Evolutionary conservation across 2,329 filamentous ascomycete genomes (phyloP).

Genomic region (Alternaria sp.): DNA sequence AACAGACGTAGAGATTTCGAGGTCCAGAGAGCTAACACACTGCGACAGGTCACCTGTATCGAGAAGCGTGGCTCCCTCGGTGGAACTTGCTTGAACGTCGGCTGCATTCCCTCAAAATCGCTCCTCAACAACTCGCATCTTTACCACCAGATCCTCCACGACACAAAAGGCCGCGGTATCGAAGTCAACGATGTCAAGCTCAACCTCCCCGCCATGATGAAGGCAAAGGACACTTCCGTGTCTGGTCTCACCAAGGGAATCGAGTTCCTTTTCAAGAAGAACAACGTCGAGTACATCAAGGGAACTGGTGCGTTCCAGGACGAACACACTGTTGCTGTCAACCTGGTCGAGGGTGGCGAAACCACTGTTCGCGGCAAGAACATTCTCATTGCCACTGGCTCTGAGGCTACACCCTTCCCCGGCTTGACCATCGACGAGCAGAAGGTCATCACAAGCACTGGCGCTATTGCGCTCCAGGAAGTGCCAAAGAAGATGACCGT

Average conservation of each 20-base stretch:
- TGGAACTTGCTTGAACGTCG: slow-evolving; percentile 97
- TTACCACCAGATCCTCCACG: slow-evolving; percentile 96
- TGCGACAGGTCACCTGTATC: slow-evolving; percentile 86
- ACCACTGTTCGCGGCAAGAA: slow-evolving; percentile 90
- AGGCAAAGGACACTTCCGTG: slow-evolving; percentile 95
- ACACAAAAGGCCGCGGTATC: slow-evolving; percentile 96
- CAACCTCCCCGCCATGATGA: slow-evolving; percentile 96
- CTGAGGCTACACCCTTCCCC: slow-evolving; percentile 94
- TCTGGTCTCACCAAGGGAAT: slow-evolving; percentile 91
- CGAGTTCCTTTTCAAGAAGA: slow-evolving; percentile 99
- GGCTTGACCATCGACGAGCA: slow-evolving; percentile 96
- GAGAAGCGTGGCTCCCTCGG: slow-evolving; percentile 96
- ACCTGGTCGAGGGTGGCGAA: slow-evolving; percentile 90
- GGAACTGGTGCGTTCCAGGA: slow-evolving; percentile 86
- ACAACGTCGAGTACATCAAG: slow-evolving; percentile 97
- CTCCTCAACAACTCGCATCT: slow-evolving; percentile 99
- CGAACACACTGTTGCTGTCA: slow-evolving; percentile 91
- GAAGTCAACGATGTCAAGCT: slow-evolving; percentile 97
- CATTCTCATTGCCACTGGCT: slow-evolving; percentile 96
- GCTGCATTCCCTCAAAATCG: slow-evolving; percentile 99
- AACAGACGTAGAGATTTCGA: slow-evolving; percentile 5
- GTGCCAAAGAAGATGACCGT: slow-evolving; percentile 97
- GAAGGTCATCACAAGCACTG: slow-evolving; percentile 95
- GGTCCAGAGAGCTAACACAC: slow-evolving; percentile 13
- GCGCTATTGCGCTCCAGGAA: slow-evolving; percentile 86